Evolutionary conservation across 371 early-diverging fungal genomes (phyloP), one percentile per base, ranked within the genome.

Genomic region (Encephalitozoon romaleae): DNA sequence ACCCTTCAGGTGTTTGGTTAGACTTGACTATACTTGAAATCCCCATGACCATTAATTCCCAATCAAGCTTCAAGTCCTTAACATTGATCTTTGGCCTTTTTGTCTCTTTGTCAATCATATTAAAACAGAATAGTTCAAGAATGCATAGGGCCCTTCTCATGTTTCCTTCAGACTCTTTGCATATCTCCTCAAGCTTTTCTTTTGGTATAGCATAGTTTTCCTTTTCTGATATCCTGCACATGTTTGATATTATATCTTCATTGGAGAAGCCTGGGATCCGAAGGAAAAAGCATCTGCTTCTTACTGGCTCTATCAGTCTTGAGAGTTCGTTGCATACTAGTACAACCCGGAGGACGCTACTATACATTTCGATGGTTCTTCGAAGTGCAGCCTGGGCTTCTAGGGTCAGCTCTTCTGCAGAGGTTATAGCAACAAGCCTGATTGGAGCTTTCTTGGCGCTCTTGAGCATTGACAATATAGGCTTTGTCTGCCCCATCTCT

Each of bases 301-400:
- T 90, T 70, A 99, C 91, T 0, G 99, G 97, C 12, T 90, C 85
- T 81, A 98, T 95, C 74, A 99, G 91, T 79, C 90, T 91, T 67
- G 90, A 90, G 0, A 94, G 88, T 51, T 90, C 89, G 67, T 90
- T 91, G 79, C 92, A 90, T 84, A 95, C 91, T 69, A 99, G 80
- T 75, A 98, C 92, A 25, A 99, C 86, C 30, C 97, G 90, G 78
- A 97, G 87, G 79, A 92, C 93, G 23, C 83, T 75, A 84, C 91
- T 93, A 85, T 98, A 97, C 84, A 93, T 93, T 86, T 99, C 99
- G 94, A 99, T 96, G 1, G 98, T 98, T 30, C 98, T 88, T 76
- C 99, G 89, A 65, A 99, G 88, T 15, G 93, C 98, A 41, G 94
- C 92, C 86, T 98, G 99, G 8, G 98, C 98, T 72, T 94, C 94